Conservation (phyloP, 768 basidiomycete species). For the Obba rivulosa region DNA sequence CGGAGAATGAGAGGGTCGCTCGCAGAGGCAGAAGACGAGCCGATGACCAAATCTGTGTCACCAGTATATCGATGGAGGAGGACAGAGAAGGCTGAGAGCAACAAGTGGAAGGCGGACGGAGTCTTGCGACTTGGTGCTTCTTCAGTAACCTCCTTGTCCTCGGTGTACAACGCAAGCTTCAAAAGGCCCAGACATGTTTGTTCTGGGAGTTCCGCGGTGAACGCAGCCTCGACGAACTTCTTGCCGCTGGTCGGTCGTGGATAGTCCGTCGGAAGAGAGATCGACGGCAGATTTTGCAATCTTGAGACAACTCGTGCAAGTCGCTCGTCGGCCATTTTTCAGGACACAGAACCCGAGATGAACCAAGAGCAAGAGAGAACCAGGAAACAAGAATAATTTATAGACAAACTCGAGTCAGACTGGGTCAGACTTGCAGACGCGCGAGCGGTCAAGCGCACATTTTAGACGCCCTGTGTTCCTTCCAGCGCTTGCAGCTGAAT, state of each 20-base stretch:
- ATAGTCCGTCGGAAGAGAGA: conserved; percentile 94
- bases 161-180: conserved; percentile 73
- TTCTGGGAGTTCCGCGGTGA: conserved; percentile 65
- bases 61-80: conserved; percentile 93
- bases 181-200: conserved; percentile 74
- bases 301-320: conserved; percentile 54
- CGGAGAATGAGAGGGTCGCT: conserved; percentile 81
- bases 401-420: too few relatives aligned
- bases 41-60: conserved; percentile 90
- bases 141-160: conserved; percentile 49
- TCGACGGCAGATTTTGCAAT: conserved; percentile 78
- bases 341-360: too few relatives aligned
- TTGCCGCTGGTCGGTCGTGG: conserved; percentile 71
- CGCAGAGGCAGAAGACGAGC: conserved; percentile 73
- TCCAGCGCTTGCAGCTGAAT: too few relatives aligned
- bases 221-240: conserved; percentile 81
- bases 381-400: too few relatives aligned
- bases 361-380: too few relatives aligned
- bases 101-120: conserved; percentile 86
- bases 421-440: too few relatives aligned
- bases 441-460: too few relatives aligned
- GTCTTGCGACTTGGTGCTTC: conserved; percentile 29
- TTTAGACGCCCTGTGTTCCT: too few relatives aligned
- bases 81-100: conserved; percentile 88
- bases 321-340: conserved; percentile 18